A percentile compares a stretch with the other conserved stretches of the same genome.
Evolutionary conservation across 192 early-diverging fungal species (phyloP).

Genomic region (Umbelopsis ramanniana): DNA sequence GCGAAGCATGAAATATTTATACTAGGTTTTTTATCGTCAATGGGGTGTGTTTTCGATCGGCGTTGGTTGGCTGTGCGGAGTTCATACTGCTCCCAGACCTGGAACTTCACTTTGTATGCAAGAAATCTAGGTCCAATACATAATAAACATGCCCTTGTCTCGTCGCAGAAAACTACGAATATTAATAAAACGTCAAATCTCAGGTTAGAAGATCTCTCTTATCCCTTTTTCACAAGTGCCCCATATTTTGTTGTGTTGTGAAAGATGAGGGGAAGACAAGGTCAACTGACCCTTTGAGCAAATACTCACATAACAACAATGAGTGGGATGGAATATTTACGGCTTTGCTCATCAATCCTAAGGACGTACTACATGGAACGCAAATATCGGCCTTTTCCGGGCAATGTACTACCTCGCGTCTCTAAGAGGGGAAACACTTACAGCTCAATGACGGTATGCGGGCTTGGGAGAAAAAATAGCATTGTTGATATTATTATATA

Average conservation of each 20-base stretch:
- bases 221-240: neutral
- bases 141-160: too few relatives aligned
- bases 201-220: too few relatives aligned
- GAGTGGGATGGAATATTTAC: neutral
- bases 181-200: too few relatives aligned
- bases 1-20: neutral
- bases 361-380: too few relatives aligned
- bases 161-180: too few relatives aligned
- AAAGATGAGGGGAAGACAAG: neutral
- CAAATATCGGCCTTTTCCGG: neutral
- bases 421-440: too few relatives aligned
- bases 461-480: neutral
- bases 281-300: conserved; percentile 3
- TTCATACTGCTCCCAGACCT: too few relatives aligned
- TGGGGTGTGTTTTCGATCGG: conserved; percentile 5
- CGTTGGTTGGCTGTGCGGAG: neutral
- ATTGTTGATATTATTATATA: conserved; percentile 6
- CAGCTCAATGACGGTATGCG: neutral
- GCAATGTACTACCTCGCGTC: too few relatives aligned
- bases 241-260: neutral
- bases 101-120: too few relatives aligned
- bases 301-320: conserved; percentile 13
- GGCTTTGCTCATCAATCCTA: too few relatives aligned
- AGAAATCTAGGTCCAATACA: too few relatives aligned
- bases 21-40: neutral